These are phyloP conservation scores for Cynara cardunculus DNA, from an alignment of 129 eudicot species.

Conservation along the genomic window DNA sequence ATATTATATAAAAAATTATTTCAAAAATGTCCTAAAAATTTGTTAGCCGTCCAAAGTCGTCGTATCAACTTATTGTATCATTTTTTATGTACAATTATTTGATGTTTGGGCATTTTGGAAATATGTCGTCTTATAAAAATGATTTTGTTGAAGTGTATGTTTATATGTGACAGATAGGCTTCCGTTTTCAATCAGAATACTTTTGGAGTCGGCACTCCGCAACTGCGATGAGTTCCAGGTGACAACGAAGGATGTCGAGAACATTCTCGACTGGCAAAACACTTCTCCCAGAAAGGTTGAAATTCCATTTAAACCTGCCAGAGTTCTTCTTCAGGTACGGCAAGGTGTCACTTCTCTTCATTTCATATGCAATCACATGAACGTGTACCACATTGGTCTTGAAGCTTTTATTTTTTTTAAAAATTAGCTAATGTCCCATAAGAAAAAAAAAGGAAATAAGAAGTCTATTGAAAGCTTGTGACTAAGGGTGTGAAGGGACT, in stretches of 20 bases:
- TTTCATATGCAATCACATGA: not conserved
- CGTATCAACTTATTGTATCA: not conserved
- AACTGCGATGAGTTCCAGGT: slow-evolving; percentile 28
- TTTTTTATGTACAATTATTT: too few relatives aligned
- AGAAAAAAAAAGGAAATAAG: not conserved
- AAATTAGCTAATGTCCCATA: not conserved
- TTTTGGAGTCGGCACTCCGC: slow-evolving; percentile 19
- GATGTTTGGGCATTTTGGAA: too few relatives aligned
- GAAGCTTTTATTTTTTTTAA: not conserved
- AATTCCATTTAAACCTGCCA: slow-evolving; percentile 28
- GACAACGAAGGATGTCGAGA: slow-evolving; percentile 28
- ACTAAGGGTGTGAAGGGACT: not conserved
- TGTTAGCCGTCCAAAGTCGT: not conserved
- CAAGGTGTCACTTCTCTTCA: not conserved
- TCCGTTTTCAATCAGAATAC: slow-evolving; percentile 23
- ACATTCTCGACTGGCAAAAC: slow-evolving; percentile 28
- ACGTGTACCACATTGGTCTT: not conserved
- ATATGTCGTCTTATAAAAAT: too few relatives aligned
- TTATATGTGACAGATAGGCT: slow-evolving; percentile 9
- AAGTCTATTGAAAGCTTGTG: not conserved
- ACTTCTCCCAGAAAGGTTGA: slow-evolving; percentile 25
- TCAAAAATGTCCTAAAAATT: not conserved
- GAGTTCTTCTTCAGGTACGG: slow-evolving; percentile 26
- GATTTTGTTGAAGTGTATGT: not conserved
- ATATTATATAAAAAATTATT: not conserved